Percentiles rank a stretch among this genome's conserved stretches.
phyloP scores from a whole-genome alignment of 2,329 filamentous ascomycete species.

The Xenosphaeropsis pyriputrescens region DNA sequence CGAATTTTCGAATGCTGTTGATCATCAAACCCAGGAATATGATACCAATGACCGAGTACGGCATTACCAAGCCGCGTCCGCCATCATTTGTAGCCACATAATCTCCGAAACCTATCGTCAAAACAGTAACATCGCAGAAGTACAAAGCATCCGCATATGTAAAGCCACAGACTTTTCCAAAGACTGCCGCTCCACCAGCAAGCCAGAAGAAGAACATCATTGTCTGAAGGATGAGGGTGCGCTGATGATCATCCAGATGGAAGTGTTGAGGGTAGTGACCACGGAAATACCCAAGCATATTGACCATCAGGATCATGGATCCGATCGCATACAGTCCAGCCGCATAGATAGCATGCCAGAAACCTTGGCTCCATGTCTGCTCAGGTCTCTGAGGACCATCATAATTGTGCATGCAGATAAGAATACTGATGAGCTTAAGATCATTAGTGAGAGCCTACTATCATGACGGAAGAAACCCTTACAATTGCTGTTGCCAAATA shows the following conservation, averaged over 20 bases:
- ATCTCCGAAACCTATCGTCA: constrained; percentile 49
- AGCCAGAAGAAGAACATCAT: constrained; percentile 59
- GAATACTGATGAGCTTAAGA: constrained; percentile 38
- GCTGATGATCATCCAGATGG: constrained; percentile 48
- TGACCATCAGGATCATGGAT: constrained; percentile 48
- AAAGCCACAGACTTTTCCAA: constrained; percentile 40
- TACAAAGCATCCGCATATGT: constrained; percentile 44
- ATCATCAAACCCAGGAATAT: constrained; percentile 57
- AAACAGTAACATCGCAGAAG: constrained; percentile 45
- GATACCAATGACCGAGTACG: constrained; percentile 53
- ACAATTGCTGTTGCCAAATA: constrained; percentile 43
- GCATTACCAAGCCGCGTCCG: constrained; percentile 45
- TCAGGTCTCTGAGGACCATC: constrained; percentile 26
- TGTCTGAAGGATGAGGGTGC: constrained; percentile 56
- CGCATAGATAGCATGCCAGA: constrained; percentile 54
- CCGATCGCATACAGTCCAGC: constrained; percentile 47
- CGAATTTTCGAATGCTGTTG: constrained; percentile 46
- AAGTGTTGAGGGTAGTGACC: constrained; percentile 57
- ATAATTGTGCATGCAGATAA: constrained; percentile 39
- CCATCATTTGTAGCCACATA: constrained; percentile 35
- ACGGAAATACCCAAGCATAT: constrained; percentile 55
- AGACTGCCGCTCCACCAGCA: constrained; percentile 46
- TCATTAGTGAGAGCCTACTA: neutral
- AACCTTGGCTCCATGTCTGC: constrained; percentile 49
- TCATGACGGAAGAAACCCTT: constrained; percentile 27